Conservation (phyloP, 2,329 filamentous ascomycete species). For the Alternaria novae-zelandiae region DNA sequence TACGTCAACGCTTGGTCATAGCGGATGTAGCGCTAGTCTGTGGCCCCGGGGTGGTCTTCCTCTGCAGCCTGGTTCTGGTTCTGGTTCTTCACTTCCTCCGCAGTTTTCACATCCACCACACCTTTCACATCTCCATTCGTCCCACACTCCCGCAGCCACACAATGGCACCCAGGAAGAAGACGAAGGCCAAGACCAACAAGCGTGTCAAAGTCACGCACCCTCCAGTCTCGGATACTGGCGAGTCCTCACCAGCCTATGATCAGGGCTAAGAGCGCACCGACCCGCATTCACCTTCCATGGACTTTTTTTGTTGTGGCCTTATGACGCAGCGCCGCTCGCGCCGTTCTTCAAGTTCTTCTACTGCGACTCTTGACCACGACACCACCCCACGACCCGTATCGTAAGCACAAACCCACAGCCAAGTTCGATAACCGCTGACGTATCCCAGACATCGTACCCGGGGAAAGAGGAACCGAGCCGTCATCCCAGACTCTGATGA, state of each 20-base stretch:
- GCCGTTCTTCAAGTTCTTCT: background rate
- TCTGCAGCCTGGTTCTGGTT: background rate
- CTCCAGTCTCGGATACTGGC: background rate
- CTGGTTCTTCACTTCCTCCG: background rate
- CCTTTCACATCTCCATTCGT: too few relatives aligned
- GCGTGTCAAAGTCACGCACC: background rate
- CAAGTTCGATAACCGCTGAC: background rate
- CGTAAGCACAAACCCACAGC: background rate
- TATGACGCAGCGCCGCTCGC: background rate
- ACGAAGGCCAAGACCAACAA: background rate
- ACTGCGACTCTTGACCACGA: background rate
- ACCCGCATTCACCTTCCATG: background rate
- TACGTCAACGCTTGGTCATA: background rate
- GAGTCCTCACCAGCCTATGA: background rate
- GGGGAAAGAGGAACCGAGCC: background rate
- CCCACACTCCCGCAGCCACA: too few relatives aligned
- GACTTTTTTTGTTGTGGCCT: background rate
- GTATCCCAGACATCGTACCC: accelerated
- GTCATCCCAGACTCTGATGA: background rate
- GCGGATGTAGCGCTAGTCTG: accelerated
- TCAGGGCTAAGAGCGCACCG: background rate
- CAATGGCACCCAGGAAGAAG: too few relatives aligned
- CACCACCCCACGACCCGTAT: background rate
- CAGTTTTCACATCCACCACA: background rate
- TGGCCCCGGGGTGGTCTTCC: background rate